These are phyloP conservation scores for Platanthera zijinensis DNA, from an alignment of 106 monocot species.

Conservation along the genomic window DNA sequence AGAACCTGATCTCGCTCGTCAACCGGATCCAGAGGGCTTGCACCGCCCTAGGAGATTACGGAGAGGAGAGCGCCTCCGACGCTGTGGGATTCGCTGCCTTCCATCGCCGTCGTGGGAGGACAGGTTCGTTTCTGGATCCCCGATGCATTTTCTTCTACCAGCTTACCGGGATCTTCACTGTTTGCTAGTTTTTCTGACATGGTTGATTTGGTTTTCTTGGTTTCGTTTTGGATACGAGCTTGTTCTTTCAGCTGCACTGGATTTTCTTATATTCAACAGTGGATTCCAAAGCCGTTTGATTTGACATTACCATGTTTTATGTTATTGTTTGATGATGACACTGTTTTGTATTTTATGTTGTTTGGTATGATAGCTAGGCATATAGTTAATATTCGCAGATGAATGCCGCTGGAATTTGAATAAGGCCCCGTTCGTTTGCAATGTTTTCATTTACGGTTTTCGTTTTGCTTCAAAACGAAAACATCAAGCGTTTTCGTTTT, in stretches of 20 bases:
- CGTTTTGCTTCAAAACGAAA: background rate
- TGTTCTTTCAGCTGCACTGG: background rate
- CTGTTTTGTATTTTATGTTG: background rate
- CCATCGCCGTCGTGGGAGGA: slow-evolving; percentile 52
- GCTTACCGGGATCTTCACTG: background rate
- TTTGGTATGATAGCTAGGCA: background rate
- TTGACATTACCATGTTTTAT: background rate
- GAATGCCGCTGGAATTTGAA: background rate
- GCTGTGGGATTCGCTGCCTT: slow-evolving; percentile 46
- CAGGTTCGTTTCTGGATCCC: slow-evolving; percentile 26
- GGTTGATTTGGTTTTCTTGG: background rate
- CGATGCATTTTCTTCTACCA: background rate
- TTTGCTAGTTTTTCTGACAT: background rate
- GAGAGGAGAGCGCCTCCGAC: slow-evolving; percentile 42
- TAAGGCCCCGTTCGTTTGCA: background rate
- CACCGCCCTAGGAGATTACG: slow-evolving; percentile 46
- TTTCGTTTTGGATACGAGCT: background rate
- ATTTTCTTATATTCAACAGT: background rate
- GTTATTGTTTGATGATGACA: background rate
- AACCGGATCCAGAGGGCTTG: slow-evolving; percentile 29
- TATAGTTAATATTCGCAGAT: background rate
- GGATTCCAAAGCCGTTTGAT: background rate
- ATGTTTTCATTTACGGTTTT: too few relatives aligned
- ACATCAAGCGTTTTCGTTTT: too few relatives aligned
- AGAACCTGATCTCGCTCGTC: slow-evolving; percentile 24